Evolutionary conservation across 2,329 filamentous ascomycete genomes (phyloP).

Genomic region (Fulvia fulva): DNA sequence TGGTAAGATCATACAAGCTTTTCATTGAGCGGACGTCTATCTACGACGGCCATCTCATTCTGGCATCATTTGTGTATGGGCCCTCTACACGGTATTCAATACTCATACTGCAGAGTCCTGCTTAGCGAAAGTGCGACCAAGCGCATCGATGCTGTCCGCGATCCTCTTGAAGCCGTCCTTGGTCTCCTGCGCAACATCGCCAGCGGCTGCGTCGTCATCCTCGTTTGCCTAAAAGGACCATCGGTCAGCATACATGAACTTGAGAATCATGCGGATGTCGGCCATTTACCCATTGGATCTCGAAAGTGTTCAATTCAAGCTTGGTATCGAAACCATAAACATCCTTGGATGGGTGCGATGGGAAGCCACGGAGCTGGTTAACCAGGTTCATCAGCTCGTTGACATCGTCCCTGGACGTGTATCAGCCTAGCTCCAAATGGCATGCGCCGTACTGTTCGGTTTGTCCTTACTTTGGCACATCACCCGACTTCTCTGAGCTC

Average conservation of each 20-base stretch:
- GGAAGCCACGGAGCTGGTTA: constrained; percentile 39
- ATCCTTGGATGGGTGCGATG: constrained; percentile 37
- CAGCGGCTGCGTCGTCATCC: not conserved
- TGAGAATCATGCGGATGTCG: no score
- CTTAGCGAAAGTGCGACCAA: constrained; percentile 41
- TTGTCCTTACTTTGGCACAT: constrained; percentile 32
- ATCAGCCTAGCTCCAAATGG: not conserved
- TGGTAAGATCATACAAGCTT: not conserved
- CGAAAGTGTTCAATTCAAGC: constrained; percentile 41
- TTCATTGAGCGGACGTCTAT: not conserved
- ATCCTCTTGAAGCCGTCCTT: constrained; percentile 44
- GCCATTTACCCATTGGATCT: constrained; percentile 40
- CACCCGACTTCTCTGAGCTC: constrained; percentile 37
- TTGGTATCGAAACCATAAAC: constrained; percentile 39
- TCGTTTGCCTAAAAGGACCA: not conserved
- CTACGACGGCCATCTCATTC: not conserved
- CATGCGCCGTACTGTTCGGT: not conserved
- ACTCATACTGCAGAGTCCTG: constrained; percentile 32
- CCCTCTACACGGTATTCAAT: not conserved
- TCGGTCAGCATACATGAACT: no score
- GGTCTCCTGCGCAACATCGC: constrained; percentile 34
- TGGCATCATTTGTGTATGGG: not conserved
- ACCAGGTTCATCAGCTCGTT: constrained; percentile 39
- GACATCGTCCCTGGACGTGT: constrained; percentile 37
- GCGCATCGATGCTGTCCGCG: constrained; percentile 40